Evolutionary conservation across 169 alveolate genomes (phyloP).

Genomic region (Theileria equi): DNA sequence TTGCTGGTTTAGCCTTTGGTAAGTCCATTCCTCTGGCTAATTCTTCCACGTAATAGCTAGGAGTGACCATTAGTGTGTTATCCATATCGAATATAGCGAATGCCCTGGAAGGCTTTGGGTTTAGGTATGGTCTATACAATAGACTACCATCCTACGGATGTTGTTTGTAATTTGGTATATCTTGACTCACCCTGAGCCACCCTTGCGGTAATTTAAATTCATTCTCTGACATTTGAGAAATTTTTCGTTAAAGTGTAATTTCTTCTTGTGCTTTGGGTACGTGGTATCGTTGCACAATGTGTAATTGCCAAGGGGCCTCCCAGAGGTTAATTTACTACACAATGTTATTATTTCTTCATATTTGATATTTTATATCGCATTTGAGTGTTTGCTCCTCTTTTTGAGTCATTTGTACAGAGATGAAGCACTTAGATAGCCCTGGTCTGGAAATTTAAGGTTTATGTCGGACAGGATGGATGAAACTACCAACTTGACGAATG

Average conservation of each 20-base stretch:
- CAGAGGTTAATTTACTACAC: neutral
- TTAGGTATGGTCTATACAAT: slow-evolving; percentile 40
- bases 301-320: too few species aligned
- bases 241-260: neutral
- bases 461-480: slow-evolving; percentile 1
- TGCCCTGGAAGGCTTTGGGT: slow-evolving; percentile 32
- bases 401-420: neutral
- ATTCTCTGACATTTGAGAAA: neutral
- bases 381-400: neutral
- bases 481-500: neutral
- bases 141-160: slow-evolving; percentile 28
- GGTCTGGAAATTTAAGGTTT: neutral
- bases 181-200: slow-evolving; percentile 10
- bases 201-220: slow-evolving; percentile 19
- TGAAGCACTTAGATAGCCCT: neutral
- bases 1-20: slow-evolving; percentile 26
- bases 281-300: too few species aligned
- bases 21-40: slow-evolving; percentile 32
- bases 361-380: neutral
- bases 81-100: slow-evolving; percentile 65
- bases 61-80: slow-evolving; percentile 61
- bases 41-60: slow-evolving; percentile 48
- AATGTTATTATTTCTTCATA: neutral
- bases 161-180: neutral
- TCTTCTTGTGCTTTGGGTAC: neutral